Conservation (phyloP, 305 asterid species). For the Fraxinus floribunda region DNA sequence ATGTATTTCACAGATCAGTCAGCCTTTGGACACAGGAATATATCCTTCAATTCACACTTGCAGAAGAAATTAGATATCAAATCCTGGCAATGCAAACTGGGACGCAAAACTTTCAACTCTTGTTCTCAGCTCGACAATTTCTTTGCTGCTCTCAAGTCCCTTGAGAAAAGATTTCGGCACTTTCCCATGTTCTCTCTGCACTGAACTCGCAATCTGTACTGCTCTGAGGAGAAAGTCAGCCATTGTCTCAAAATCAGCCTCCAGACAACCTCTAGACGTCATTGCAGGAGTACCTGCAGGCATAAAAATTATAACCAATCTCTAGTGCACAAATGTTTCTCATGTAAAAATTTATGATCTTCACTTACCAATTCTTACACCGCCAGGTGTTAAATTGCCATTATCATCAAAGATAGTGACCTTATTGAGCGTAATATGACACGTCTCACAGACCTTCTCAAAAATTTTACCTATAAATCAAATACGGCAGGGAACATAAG, state of each 20-base stretch:
- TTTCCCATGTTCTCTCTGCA: slow-evolving; percentile 84
- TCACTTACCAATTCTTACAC: slow-evolving; percentile 82
- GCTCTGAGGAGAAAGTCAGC: slow-evolving; percentile 85
- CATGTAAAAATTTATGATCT: neutral
- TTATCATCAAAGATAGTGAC: slow-evolving; percentile 77
- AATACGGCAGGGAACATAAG: slow-evolving; percentile 5
- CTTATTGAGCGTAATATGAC: slow-evolving; percentile 86
- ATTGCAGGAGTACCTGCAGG: slow-evolving; percentile 91
- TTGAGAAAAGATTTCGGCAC: slow-evolving; percentile 60
- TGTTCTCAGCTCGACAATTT: slow-evolving; percentile 61
- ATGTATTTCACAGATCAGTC: neutral
- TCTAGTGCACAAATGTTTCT: neutral
- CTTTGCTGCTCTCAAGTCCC: slow-evolving; percentile 84
- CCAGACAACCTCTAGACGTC: slow-evolving; percentile 96
- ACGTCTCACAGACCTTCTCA: slow-evolving; percentile 84
- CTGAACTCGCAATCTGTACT: slow-evolving; percentile 68
- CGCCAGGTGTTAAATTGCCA: slow-evolving; percentile 83
- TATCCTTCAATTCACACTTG: neutral
- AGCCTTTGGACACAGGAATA: neutral
- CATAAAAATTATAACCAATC: neutral
- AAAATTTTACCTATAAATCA: slow-evolving; percentile 61
- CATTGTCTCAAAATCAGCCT: slow-evolving; percentile 76
- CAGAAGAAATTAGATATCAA: slow-evolving; percentile 40
- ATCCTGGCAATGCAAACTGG: slow-evolving; percentile 89
- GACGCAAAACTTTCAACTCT: slow-evolving; percentile 85